Evolutionary conservation across 140 eudicot species (phyloP).

Genomic region (Flaveria floridana): DNA sequence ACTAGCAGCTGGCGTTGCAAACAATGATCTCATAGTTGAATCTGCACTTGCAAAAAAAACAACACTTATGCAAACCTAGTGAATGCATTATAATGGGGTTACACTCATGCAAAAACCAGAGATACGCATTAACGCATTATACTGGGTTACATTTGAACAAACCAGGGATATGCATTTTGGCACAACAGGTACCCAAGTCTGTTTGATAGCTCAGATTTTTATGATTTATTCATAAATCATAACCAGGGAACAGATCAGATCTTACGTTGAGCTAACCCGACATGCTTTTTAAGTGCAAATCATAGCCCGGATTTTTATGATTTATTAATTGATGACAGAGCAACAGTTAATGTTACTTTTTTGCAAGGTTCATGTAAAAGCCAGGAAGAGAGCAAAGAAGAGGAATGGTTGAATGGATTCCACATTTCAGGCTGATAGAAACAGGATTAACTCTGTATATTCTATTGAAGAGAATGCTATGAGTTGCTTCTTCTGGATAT

Average conservation of each 20-base stretch:
- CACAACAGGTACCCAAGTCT: background rate
- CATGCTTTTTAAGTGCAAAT: background rate
- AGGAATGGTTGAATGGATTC: background rate
- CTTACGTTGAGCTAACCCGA: too few relatives aligned
- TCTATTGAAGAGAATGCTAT: background rate
- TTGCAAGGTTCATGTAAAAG: background rate
- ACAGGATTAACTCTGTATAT: background rate
- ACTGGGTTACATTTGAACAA: background rate
- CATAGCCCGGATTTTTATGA: background rate
- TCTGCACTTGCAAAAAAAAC: slow-evolving; percentile 18
- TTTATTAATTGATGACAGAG: background rate
- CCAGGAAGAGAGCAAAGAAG: background rate
- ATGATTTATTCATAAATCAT: too few relatives aligned
- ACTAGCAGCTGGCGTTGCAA: slow-evolving; percentile 16
- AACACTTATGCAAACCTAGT: too few relatives aligned
- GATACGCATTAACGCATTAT: background rate
- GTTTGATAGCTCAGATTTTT: background rate
- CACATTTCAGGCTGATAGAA: background rate
- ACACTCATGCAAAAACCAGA: too few relatives aligned
- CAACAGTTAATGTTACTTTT: background rate
- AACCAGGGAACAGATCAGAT: too few relatives aligned
- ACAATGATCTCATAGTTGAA: slow-evolving; percentile 23
- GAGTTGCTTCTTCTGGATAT: background rate
- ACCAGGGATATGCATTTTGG: background rate
- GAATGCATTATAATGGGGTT: too few relatives aligned